phyloP scores from a whole-genome alignment of 257 asterid genomes.

The Nicotiana sylvestris region DNA sequence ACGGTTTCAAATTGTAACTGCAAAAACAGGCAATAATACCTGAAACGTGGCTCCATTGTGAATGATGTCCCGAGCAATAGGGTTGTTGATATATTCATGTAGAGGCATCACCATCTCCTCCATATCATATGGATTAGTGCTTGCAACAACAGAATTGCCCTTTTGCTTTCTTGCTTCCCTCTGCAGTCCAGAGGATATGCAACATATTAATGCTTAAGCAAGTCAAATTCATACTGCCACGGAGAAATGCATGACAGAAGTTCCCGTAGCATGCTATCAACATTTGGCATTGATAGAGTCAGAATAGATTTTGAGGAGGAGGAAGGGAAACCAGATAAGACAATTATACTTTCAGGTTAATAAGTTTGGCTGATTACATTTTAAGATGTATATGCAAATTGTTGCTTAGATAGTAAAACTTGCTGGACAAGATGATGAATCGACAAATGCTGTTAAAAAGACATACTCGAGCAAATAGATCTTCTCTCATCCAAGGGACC shows the following conservation, averaged over 20 bases:
- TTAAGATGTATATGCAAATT: not conserved
- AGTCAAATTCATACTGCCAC: not conserved
- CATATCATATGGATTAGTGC: slow-evolving; percentile 67
- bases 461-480: slow-evolving; percentile 89
- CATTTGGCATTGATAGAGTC: not conserved
- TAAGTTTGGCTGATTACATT: not conserved
- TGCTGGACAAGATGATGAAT: slow-evolving; percentile 1
- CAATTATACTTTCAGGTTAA: not conserved
- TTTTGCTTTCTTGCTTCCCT: slow-evolving; percentile 65
- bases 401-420: not conserved
- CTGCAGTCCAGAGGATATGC: slow-evolving; percentile 37
- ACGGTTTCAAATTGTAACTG: slow-evolving; percentile 5
- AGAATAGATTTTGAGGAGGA: not conserved
- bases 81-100: slow-evolving; percentile 68
- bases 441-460: slow-evolving; percentile 19
- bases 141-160: slow-evolving; percentile 32
- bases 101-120: slow-evolving; percentile 78
- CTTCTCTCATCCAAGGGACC: slow-evolving; percentile 99
- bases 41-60: slow-evolving; percentile 98
- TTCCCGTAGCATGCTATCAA: not conserved
- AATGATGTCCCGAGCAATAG: slow-evolving; percentile 71
- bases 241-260: not conserved
- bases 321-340: not conserved
- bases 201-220: not conserved
- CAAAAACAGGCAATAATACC: slow-evolving; percentile 38